Percentiles rank a stretch among this genome's conserved stretches.
Conservation (phyloP, 345 rosid species). For the Noccaea caerulescens region DNA sequence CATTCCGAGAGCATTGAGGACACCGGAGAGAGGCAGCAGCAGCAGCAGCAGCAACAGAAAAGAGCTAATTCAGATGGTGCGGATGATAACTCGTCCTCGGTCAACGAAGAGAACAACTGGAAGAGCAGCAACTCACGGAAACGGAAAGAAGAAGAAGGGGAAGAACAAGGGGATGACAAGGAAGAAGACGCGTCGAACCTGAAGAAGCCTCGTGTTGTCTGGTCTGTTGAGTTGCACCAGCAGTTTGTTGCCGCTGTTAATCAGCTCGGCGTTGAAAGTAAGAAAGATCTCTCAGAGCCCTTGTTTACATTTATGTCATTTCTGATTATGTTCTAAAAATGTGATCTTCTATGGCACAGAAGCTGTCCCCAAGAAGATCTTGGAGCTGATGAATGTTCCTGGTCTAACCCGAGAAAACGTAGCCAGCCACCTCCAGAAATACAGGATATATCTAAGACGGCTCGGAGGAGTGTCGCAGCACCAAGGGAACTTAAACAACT, state of each 20-base stretch:
- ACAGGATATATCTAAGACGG: slow-evolving; percentile 92
- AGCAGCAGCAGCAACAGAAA: slow-evolving; percentile 49
- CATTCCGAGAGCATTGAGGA: slow-evolving; percentile 65
- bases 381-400: slow-evolving; percentile 92
- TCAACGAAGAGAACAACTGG: slow-evolving; percentile 62
- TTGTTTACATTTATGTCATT: neutral
- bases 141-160: slow-evolving; percentile 65
- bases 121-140: slow-evolving; percentile 38
- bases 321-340: slow-evolving; percentile 11
- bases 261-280: slow-evolving; percentile 91
- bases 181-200: slow-evolving; percentile 76
- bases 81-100: slow-evolving; percentile 69
- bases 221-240: slow-evolving; percentile 93
- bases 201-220: slow-evolving; percentile 85
- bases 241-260: slow-evolving; percentile 88
- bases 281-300: slow-evolving; percentile 28
- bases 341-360: slow-evolving; percentile 46
- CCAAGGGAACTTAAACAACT: slow-evolving; percentile 54
- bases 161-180: slow-evolving; percentile 69
- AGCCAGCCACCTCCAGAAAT: slow-evolving; percentile 98
- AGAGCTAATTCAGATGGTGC: slow-evolving; percentile 35
- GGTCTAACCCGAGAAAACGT: slow-evolving; percentile 91
- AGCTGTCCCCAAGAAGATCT: slow-evolving; percentile 91
- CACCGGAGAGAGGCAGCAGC: slow-evolving; percentile 49
- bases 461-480: slow-evolving; percentile 88